Base-by-base conservation (phyloP, 257 asterid species). In the Nicotiana attenuata region DNA sequence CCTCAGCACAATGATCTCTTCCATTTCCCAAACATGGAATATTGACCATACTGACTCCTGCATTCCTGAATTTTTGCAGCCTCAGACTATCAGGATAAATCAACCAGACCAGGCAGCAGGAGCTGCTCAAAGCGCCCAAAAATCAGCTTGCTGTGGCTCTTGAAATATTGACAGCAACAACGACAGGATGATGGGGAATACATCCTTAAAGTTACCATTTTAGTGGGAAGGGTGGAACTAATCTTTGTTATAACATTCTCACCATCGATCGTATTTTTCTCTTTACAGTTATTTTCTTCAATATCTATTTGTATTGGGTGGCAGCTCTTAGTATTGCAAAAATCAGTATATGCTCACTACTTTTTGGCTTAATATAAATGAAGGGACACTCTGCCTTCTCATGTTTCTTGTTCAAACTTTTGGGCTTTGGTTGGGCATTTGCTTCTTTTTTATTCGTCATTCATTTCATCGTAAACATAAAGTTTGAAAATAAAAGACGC, bases 61-160 rank as follows among this genome's bases (percentile, higher is more conserved):
- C 19, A 82, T 61, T 78, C 84, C 20, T 38, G 29, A 56, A 45
- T 38, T 33, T 33, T 41, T 87, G 88, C 93, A 94, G 97, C 97
- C 97, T 53, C 97, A 89, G 79, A 83, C 97, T 83, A 89, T 94
- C 80, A 89, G 86, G 87, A 94, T 94, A 79, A 83, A 80, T 88
- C 94, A 90, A 87, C 83, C 94, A 16, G 97, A 93, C 84, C 97
- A 91, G 88, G 19, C 86, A 53, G 85, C 76, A 24, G 97, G 97
- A 61, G 84, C 90, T 45, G 88, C 89, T 68, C 86, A 87, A 80
- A 87, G 90, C 80, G 92, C 94, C 73, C 93, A 87, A 88, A 90
- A 91, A 82, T 94, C 97, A 57, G 91, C 94, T 77, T 94, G 98
- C 91, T 94, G 98, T 80, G 97, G 97, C 71, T 91, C 92, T 78